These are phyloP conservation scores for Boletellus ananiceps DNA, from an alignment of 768 basidiomycete species.

Conservation along the genomic window DNA sequence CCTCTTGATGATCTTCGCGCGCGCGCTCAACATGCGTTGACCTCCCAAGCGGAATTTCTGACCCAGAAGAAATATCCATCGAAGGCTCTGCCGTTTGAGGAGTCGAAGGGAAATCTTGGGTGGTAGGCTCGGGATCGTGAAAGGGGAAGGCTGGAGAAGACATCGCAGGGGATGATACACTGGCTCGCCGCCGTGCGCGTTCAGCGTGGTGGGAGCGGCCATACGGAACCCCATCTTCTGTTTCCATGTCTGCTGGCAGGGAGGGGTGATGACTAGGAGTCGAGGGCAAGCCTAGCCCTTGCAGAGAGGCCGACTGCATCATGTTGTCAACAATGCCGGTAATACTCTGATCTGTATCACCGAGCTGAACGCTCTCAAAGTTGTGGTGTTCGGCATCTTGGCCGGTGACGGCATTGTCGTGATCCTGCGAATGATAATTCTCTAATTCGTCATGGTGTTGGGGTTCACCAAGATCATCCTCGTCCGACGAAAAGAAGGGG, in stretches of 20 bases:
- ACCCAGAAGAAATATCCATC: constrained; percentile 14
- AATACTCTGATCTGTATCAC: constrained; percentile 51
- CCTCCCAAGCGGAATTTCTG: constrained; percentile 30
- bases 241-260: constrained; percentile 52
- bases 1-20: constrained; percentile 21
- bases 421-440: constrained; percentile 9
- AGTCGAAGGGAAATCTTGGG: constrained; percentile 18
- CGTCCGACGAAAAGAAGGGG: constrained; percentile 41
- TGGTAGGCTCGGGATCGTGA: constrained; percentile 14
- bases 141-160: constrained; percentile 37
- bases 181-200: constrained; percentile 36
- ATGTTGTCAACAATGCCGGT: constrained; percentile 71
- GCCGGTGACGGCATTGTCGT: not conserved
- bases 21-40: constrained; percentile 39
- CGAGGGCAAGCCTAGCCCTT: constrained; percentile 26
- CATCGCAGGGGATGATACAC: constrained; percentile 29
- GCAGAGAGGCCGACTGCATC: constrained; percentile 37
- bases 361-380: constrained; percentile 43
- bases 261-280: constrained; percentile 35
- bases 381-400: constrained; percentile 12
- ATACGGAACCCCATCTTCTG: constrained; percentile 59
- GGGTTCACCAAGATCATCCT: constrained; percentile 26
- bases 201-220: constrained; percentile 62
- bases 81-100: constrained; percentile 23
- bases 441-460: constrained; percentile 14